Evolutionary conservation across 768 basidiomycete genomes (phyloP).

Genomic region (Tulasnella sp.): DNA sequence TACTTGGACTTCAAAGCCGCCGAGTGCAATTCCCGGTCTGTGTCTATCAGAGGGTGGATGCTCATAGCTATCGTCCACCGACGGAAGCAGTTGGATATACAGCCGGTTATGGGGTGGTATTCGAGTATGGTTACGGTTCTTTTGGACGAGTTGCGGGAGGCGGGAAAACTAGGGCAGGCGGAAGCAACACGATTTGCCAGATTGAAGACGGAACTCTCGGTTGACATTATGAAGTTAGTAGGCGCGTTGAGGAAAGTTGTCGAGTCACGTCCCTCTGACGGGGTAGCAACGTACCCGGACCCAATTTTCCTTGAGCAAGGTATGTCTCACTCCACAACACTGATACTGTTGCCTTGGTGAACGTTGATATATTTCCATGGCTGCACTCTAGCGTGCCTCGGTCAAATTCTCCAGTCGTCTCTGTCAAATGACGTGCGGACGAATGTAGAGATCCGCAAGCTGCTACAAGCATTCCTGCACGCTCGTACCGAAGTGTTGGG

Average conservation of each 20-base stretch:
- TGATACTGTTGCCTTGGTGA: not conserved
- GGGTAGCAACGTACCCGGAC: constrained; percentile 45
- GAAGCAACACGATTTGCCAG: not conserved
- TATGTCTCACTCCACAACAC: constrained; percentile 29
- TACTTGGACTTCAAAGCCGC: constrained; percentile 59
- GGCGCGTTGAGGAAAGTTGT: constrained; percentile 44
- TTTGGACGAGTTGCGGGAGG: constrained; percentile 37
- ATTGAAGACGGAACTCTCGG: constrained; percentile 24
- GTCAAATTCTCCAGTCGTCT: constrained; percentile 35
- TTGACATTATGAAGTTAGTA: constrained; percentile 39
- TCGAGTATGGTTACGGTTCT: constrained; percentile 45
- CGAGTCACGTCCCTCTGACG: constrained; percentile 28
- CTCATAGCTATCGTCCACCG: constrained; percentile 52
- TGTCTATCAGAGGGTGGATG: constrained; percentile 64
- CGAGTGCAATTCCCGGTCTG: constrained; percentile 48
- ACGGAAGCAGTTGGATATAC: constrained; percentile 38
- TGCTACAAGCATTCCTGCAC: constrained; percentile 50
- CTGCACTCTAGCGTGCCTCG: constrained; percentile 42
- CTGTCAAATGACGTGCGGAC: constrained; percentile 37
- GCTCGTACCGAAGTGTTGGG: constrained; percentile 33
- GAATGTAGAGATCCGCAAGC: constrained; percentile 42
- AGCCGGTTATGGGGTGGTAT: constrained; percentile 50
- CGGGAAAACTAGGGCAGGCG: constrained; percentile 10
- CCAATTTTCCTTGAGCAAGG: constrained; percentile 43
- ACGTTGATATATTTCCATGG: constrained; percentile 1